Evolutionary conservation across 2,329 filamentous ascomycete species (phyloP).

Genomic region (Phaeosphaeriaceae sp.): DNA sequence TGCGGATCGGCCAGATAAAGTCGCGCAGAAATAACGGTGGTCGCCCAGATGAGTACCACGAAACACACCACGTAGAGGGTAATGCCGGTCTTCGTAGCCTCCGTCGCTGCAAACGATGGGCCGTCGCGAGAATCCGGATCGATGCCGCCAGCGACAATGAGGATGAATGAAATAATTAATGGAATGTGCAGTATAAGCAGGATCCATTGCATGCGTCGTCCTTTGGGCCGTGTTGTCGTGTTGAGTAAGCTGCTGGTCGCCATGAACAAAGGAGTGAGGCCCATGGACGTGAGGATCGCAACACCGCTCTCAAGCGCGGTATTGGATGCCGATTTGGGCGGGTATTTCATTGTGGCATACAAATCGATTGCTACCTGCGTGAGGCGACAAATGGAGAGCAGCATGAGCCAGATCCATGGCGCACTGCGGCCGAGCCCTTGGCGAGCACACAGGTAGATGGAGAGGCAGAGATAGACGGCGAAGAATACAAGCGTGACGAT

Average conservation of each 20-base stretch:
- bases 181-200: slow-evolving; percentile 42
- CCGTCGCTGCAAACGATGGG: slow-evolving; percentile 41
- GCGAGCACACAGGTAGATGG: slow-evolving; percentile 36
- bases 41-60: slow-evolving; percentile 42
- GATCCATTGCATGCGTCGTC: slow-evolving; percentile 48
- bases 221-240: slow-evolving; percentile 42
- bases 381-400: slow-evolving; percentile 42
- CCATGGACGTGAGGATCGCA: slow-evolving; percentile 45
- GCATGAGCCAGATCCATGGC: slow-evolving; percentile 44
- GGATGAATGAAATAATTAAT: slow-evolving; percentile 41
- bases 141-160: slow-evolving; percentile 46
- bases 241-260: slow-evolving; percentile 43
- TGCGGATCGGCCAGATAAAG: slow-evolving; percentile 41
- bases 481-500: slow-evolving; percentile 43
- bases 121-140: slow-evolving; percentile 42
- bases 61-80: slow-evolving; percentile 44
- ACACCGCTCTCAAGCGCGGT: slow-evolving; percentile 41
- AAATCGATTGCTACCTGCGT: slow-evolving; percentile 46
- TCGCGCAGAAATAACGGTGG: slow-evolving; percentile 43
- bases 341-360: slow-evolving; percentile 40
- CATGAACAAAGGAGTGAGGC: slow-evolving; percentile 46
- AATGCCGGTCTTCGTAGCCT: slow-evolving; percentile 44
- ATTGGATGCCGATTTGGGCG: slow-evolving; percentile 27
- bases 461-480: slow-evolving; percentile 38
- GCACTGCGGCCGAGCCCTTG: slow-evolving; percentile 43